Base-by-base conservation (phyloP, 495 filamentous ascomycete species). In the Rhizodiscina lignyota region DNA sequence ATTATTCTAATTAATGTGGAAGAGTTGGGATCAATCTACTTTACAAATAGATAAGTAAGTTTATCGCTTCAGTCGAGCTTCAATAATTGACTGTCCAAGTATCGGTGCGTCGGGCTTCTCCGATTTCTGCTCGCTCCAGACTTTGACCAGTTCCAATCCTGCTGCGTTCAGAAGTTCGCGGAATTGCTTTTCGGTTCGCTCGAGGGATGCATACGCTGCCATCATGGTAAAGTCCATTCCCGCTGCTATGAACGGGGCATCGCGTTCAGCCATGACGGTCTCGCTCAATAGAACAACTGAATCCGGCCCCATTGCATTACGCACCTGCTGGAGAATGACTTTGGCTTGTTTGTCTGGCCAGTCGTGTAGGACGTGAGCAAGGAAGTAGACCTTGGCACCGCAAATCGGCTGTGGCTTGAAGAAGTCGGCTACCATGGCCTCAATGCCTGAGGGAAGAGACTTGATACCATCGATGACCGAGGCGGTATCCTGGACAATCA, bases 401-500 rank as follows among this genome's bases (percentile, higher is more conserved):
- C 54, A 56, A 10, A 74, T 42, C 0, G 59, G 51, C 42, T 77
- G 66, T 16, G 44, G 35, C 12, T 54, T 45, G 38, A 64, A 72
- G 49, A 75, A 70, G 45, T 72, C 54, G 19, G 70, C 48, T 1
- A 43, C 52, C 36, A 60, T 49, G 11, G 48, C 44, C 35, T 64
- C 54, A n/a, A 75, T 59, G 0, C 66, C 64, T 1, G 55, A n/a
- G n/a, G n/a, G 44, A n/a, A 57, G 53, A 0, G 47, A 46, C 2
- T 52, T 34, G 0, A 58, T 54, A 5, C 52, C 48, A 4, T 48
- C 42, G 8, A 73, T 45, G 1, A 55, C 56, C 20, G 54, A 44
- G 3, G 61, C 50, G 0, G 66, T 48, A 37, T 79, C 72, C 37
- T 77, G 68, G 2, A 73, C 39, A 4, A 76, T 44, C 16, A 77